Percentiles rank a stretch among this genome's conserved stretches.
Conservation (phyloP, 2,329 filamentous ascomycete species). For the Fonsecaea monophora region DNA sequence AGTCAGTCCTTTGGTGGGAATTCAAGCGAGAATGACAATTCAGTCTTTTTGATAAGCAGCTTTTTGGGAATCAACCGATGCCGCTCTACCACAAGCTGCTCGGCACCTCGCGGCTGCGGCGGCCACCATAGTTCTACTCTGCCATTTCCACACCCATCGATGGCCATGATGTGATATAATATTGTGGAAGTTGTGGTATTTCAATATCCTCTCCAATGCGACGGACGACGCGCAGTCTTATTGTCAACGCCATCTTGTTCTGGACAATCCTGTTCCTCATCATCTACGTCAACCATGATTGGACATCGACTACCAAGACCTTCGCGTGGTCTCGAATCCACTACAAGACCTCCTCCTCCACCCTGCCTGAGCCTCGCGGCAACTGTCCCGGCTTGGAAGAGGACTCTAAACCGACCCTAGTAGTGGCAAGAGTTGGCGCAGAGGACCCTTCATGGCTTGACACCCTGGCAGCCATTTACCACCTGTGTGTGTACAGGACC, state of each 20-base stretch:
- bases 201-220: constrained; percentile 43
- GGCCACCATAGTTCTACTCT: neutral
- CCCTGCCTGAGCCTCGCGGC: constrained; percentile 48
- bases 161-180: neutral
- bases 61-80: neutral
- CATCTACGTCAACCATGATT: constrained; percentile 47
- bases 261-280: constrained; percentile 46
- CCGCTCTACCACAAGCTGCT: neutral
- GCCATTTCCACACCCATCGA: neutral
- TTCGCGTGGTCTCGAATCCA: constrained; percentile 55
- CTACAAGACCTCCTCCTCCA: constrained; percentile 50
- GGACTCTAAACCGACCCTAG: constrained; percentile 52
- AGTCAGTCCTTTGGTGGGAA: neutral
- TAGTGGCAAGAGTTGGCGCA: constrained; percentile 52
- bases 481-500: constrained; percentile 55
- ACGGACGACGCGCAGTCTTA: constrained; percentile 46
- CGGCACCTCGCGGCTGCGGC: neutral
- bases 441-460: constrained; percentile 56
- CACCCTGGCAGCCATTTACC: constrained; percentile 48
- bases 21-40: neutral
- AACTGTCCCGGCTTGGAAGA: constrained; percentile 51
- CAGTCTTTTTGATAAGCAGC: neutral
- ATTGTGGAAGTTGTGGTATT: neutral
- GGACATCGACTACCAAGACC: constrained; percentile 38
- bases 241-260: constrained; percentile 49